Evolutionary conservation across 2,329 filamentous ascomycete species (phyloP), one percentile per base, ranked within the genome.

Genomic region (Penicillium sp.): DNA sequence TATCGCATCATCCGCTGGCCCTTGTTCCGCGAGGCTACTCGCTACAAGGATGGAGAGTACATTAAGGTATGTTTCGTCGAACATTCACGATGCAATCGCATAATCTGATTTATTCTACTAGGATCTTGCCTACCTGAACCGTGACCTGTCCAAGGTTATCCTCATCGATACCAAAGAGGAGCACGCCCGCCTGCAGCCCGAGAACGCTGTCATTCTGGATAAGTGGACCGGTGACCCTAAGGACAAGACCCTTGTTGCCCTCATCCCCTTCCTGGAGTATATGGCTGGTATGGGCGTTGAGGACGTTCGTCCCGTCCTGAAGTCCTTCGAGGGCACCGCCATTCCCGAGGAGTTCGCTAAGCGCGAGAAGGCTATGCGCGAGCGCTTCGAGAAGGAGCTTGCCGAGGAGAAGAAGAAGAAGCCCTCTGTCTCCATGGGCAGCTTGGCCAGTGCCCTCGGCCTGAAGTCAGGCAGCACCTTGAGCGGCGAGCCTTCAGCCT

Each of bases 211-310:
- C 62, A 78, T 97, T 43, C 79, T 99, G 28, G 85, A 90, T 28
- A 91, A 92, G 64, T 99, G 94, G 94, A 88, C 81, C 51, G 94
- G 94, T 31, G 83, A 95, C 61, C 75, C 85, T 43, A 84, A 86
- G 64, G 93, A 99, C 73, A 90, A 86, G 69, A 89, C 90, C 43
- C 86, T 99, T 10, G 88, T 99, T 21, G 83, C 86, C 4, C 79
- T 96, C 45, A 95, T 99, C 53, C 94, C 94, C 12, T 96, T 99
- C 84, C 85, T 99, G 57, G 94, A 99, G 76, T 97, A 96, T 74
- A 85, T 99, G 60, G 90, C 91, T 61, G 94, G 91, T 18, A 96
- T 97, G 89, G 88, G 91, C 60, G 89, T 90, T 64, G 81, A 85
- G 47, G 94, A 99, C 66, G 89, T 95, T 13, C 89, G 94, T 62